Percentiles rank a stretch among this genome's conserved stretches.
Conservation (phyloP, 2,329 filamentous ascomycete genomes). For the Paecilomyces fulvus region DNA sequence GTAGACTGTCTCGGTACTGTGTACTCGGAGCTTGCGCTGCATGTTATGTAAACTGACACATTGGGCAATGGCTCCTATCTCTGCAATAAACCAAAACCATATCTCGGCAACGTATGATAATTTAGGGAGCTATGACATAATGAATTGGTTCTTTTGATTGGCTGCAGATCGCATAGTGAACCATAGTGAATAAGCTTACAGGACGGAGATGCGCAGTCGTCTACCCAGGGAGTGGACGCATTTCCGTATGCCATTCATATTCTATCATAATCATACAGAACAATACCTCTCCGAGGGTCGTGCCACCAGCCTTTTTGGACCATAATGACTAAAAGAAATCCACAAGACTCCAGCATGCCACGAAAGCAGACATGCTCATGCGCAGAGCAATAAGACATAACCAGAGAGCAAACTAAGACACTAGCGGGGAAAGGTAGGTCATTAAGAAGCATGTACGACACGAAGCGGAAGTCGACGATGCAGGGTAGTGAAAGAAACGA, state of each 20-base stretch:
- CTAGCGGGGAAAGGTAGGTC: not conserved
- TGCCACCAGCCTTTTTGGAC: not conserved
- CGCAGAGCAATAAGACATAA: not conserved
- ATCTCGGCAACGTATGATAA: not conserved
- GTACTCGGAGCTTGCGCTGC: not conserved
- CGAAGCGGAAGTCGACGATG: not conserved
- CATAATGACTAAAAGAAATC: not conserved
- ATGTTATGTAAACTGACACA: not conserved
- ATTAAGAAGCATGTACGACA: not conserved
- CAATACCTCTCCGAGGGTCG: not conserved
- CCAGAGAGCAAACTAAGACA: not conserved
- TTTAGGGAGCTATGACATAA: not conserved
- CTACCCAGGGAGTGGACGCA: not conserved
- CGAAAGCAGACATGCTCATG: not conserved
- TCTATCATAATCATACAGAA: not conserved
- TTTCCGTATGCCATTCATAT: not conserved
- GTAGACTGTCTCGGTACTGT: slow-evolving; percentile 7
- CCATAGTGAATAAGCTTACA: too few species aligned
- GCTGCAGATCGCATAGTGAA: not conserved
- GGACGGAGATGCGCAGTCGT: not conserved
- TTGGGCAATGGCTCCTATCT: not conserved
- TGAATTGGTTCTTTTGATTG: not conserved
- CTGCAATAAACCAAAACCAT: not conserved
- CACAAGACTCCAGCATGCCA: not conserved
- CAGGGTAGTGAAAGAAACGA: not conserved